Evolutionary conservation across 192 early-diverging fungal genomes (phyloP).

Genomic region (Diversispora eburnea): DNA sequence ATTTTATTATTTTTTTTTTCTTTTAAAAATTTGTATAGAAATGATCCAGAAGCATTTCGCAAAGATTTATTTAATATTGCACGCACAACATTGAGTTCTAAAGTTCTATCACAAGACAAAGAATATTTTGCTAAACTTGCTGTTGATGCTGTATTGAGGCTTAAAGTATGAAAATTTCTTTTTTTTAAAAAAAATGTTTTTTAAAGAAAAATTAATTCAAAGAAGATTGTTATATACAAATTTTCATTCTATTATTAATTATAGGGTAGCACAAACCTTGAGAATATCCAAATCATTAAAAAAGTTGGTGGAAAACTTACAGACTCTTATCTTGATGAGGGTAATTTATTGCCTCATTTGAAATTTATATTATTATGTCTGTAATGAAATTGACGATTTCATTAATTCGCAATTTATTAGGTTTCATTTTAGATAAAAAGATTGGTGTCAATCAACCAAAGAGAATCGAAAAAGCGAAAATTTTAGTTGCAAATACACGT

Average conservation of each 20-base stretch:
- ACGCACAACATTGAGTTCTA: conserved; percentile 92
- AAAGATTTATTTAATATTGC: conserved; percentile 96
- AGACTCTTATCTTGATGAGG: conserved; percentile 95
- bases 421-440: conserved; percentile 98
- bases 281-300: conserved; percentile 99
- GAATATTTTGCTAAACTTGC: conserved; percentile 93
- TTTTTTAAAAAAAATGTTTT: neutral
- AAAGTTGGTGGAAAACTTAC: conserved; percentile 92
- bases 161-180: conserved; percentile 69
- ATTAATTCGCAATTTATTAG: conserved; percentile 30
- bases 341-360: conserved; percentile 28
- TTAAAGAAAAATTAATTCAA: neutral
- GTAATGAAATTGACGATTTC: neutral
- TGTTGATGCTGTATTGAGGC: conserved; percentile 93
- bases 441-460: conserved; percentile 98
- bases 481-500: conserved; percentile 98
- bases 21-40: conserved; percentile 44
- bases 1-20: neutral
- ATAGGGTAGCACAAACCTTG: conserved; percentile 90
- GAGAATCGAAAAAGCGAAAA: conserved; percentile 90
- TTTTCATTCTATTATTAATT: neutral
- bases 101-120: conserved; percentile 94
- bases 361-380: neutral
- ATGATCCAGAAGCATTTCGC: conserved; percentile 68
- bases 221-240: neutral